Evolutionary conservation across 148 eudicot species (phyloP).

Genomic region (Amaranthus palmeri): DNA sequence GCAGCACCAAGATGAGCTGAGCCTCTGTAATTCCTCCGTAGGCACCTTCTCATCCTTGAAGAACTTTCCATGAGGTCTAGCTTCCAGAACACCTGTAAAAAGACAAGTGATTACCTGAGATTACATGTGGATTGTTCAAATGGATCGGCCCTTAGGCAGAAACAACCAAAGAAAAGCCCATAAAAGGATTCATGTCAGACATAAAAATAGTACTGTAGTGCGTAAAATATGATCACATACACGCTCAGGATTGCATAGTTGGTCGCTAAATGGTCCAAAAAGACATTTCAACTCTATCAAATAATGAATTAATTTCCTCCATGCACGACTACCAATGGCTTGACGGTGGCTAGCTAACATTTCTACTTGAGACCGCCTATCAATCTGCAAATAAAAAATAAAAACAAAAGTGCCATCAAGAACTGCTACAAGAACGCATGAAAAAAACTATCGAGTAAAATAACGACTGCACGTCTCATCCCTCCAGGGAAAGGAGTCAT

Average conservation of each 20-base stretch:
- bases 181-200: neutral
- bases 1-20: slow-evolving; percentile 84
- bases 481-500: slow-evolving; percentile 3
- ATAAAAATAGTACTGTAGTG: slow-evolving; percentile 4
- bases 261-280: slow-evolving; percentile 69
- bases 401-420: neutral
- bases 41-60: slow-evolving; percentile 79
- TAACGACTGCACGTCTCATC: neutral
- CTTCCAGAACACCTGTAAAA: slow-evolving; percentile 82
- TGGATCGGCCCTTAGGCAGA: neutral
- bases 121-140: neutral
- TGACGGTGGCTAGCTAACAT: slow-evolving; percentile 54
- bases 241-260: slow-evolving; percentile 54
- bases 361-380: slow-evolving; percentile 81
- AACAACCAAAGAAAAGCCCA: neutral
- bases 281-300: slow-evolving; percentile 82
- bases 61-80: slow-evolving; percentile 87
- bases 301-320: slow-evolving; percentile 92
- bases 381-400: slow-evolving; percentile 45
- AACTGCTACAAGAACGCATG: neutral
- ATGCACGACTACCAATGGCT: slow-evolving; percentile 74
- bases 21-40: slow-evolving; percentile 79
- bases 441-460: neutral
- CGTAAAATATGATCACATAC: slow-evolving; percentile 36
- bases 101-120: neutral